Percentiles rank a stretch among this genome's conserved stretches.
Evolutionary conservation across 208 protist species (phyloP).

Genomic region (Acanthamoeba healyi): DNA sequence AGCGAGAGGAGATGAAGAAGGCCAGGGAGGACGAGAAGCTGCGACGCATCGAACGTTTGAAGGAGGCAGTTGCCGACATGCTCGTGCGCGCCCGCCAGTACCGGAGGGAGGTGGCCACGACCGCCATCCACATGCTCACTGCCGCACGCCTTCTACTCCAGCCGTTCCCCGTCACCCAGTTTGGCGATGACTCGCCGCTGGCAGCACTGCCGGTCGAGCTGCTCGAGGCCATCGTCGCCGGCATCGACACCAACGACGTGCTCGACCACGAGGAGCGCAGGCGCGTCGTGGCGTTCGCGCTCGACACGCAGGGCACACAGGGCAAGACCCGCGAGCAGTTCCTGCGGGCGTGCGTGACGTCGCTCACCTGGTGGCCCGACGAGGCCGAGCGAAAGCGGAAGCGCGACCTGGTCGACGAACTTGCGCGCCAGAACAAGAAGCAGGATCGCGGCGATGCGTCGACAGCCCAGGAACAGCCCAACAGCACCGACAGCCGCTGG

Average conservation of each 20-base stretch:
- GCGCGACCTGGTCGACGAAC: no score
- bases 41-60: neutral
- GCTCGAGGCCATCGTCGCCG: constrained; percentile 5
- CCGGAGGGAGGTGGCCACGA: neutral
- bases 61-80: neutral
- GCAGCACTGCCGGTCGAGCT: neutral
- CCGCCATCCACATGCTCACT: neutral
- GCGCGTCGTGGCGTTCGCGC: neutral
- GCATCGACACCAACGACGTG: neutral
- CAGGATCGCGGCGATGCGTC: no score
- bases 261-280: neutral
- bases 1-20: no score
- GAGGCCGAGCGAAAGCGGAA: neutral
- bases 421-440: no score
- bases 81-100: neutral
- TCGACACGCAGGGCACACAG: neutral
- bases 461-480: no score
- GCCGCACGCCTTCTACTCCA: constrained; percentile 27
- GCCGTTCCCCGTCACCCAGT: neutral
- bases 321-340: constrained; percentile 48
- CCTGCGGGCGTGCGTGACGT: neutral
- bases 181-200: constrained; percentile 14
- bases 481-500: no score
- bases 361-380: constrained; percentile 28
- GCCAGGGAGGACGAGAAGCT: neutral